phyloP scores from a whole-genome alignment of 2,329 filamentous ascomycete species.

The Colletotrichum limetticola region DNA sequence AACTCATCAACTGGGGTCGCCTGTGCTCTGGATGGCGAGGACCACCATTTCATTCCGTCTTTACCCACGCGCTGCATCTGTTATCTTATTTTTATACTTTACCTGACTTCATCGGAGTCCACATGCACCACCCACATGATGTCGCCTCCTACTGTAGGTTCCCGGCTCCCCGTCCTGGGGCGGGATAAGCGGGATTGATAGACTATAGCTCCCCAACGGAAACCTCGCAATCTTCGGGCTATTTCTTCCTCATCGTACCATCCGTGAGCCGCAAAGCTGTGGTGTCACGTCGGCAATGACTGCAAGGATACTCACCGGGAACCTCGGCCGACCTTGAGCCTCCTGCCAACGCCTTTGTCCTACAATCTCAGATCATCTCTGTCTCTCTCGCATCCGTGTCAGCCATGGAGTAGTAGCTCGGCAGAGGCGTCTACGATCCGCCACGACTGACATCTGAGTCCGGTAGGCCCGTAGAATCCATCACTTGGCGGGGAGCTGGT shows the following conservation, averaged over 20 bases:
- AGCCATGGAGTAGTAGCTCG: neutral
- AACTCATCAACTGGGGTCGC: neutral
- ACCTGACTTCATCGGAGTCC: conserved; percentile 11
- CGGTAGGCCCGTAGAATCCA: conserved; percentile 16
- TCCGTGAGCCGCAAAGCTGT: neutral
- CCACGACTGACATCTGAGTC: neutral
- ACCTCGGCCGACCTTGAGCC: conserved; percentile 11
- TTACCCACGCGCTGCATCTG: neutral
- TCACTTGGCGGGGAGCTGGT: neutral
- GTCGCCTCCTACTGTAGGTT: neutral
- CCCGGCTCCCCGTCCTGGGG: neutral
- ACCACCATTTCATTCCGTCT: conserved; percentile 2
- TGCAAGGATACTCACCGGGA: neutral
- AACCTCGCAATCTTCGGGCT: neutral
- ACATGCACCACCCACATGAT: conserved; percentile 17
- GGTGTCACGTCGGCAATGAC: neutral
- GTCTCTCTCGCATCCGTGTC: neutral
- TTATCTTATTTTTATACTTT: neutral
- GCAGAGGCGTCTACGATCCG: conserved; percentile 1
- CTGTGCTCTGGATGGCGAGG: neutral
- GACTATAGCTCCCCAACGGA: neutral
- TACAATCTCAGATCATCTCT: conserved; percentile 5
- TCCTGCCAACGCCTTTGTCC: conserved; percentile 8
- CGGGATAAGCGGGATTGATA: conserved; percentile 13
- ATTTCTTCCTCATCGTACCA: neutral